Percentiles rank a stretch among this genome's conserved stretches.
These are phyloP conservation scores for Microbotryum silenes-acaulis DNA, from an alignment of 1,284 basidiomycete genomes.

Conservation along the genomic window DNA sequence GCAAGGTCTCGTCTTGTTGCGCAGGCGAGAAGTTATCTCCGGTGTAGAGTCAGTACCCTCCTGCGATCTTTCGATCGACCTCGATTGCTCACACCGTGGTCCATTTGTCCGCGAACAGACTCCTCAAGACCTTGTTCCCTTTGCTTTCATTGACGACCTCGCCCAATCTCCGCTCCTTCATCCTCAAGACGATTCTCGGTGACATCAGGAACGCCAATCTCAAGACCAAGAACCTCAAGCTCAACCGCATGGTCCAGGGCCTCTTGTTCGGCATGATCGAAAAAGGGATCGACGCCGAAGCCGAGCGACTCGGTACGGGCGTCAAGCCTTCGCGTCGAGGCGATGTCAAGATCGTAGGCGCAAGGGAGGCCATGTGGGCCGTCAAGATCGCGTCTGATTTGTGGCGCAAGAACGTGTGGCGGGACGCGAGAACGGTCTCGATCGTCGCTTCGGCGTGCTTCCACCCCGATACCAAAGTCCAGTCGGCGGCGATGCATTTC, in stretches of 20 bases:
- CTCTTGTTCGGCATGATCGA: slow-evolving; percentile 96
- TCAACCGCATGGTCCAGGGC: slow-evolving; percentile 92
- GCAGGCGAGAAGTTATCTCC: slow-evolving; percentile 85
- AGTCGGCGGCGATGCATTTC: slow-evolving; percentile 93
- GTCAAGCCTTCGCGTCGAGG: slow-evolving; percentile 38
- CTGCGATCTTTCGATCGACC: background rate
- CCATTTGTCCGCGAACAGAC: slow-evolving; percentile 46
- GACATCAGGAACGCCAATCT: slow-evolving; percentile 89
- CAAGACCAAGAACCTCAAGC: slow-evolving; percentile 83
- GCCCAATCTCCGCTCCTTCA: slow-evolving; percentile 68
- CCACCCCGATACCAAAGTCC: slow-evolving; percentile 90
- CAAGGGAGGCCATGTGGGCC: slow-evolving; percentile 87
- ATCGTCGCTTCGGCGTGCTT: slow-evolving; percentile 88
- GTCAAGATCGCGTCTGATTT: slow-evolving; percentile 88
- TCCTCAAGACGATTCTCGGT: slow-evolving; percentile 91
- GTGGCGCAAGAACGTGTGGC: slow-evolving; percentile 92
- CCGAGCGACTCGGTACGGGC: slow-evolving; percentile 64
- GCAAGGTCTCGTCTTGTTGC: slow-evolving; percentile 82
- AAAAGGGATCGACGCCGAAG: slow-evolving; percentile 70
- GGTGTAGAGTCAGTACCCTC: slow-evolving; percentile 68
- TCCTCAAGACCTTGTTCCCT: slow-evolving; percentile 85
- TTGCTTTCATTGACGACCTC: slow-evolving; percentile 85
- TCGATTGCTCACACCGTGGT: background rate
- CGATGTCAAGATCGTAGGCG: slow-evolving; percentile 28
- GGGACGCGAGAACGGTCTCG: slow-evolving; percentile 83